A percentile compares a stretch with the other conserved stretches of the same genome.
phyloP scores from a whole-genome alignment of 805 yeast species.

The Wickerhamiella domercqiae region DNA sequence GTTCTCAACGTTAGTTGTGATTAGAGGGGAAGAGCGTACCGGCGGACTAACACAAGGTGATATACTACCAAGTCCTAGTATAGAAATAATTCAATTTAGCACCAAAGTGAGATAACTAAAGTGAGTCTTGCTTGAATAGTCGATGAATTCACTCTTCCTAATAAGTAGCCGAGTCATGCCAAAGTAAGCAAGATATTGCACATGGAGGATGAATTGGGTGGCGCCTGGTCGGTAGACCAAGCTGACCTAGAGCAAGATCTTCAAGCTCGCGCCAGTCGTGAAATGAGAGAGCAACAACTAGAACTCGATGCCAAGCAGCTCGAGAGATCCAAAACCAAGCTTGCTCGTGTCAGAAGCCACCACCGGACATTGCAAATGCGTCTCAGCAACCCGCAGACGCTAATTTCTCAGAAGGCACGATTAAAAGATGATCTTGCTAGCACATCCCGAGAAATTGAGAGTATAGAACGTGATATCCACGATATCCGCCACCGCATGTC shows the following conservation, averaged over 20 bases:
- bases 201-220: conserved; percentile 1
- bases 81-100: too few species aligned
- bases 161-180: too few species aligned
- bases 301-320: conserved; percentile 65
- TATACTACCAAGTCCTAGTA: too few species aligned
- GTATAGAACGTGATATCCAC: conserved; percentile 41
- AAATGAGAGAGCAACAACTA: conserved; percentile 43
- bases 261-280: conserved; percentile 41
- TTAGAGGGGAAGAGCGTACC: too few species aligned
- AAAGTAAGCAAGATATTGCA: too few species aligned
- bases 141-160: too few species aligned
- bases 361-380: conserved; percentile 34
- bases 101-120: too few species aligned
- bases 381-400: conserved; percentile 36
- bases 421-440: conserved; percentile 39
- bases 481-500: conserved; percentile 43
- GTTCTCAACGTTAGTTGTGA: too few species aligned
- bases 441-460: conserved; percentile 35
- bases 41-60: too few species aligned
- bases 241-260: conserved; percentile 60
- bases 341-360: conserved; percentile 31
- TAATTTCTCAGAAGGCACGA: conserved; percentile 48
- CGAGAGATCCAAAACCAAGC: conserved; percentile 43
- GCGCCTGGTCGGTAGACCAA: conserved; percentile 57
- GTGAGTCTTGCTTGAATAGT: too few species aligned